Evolutionary conservation across 768 basidiomycete species (phyloP), one percentile per base, ranked within the genome.

Genomic region (Amylocystis lapponica): DNA sequence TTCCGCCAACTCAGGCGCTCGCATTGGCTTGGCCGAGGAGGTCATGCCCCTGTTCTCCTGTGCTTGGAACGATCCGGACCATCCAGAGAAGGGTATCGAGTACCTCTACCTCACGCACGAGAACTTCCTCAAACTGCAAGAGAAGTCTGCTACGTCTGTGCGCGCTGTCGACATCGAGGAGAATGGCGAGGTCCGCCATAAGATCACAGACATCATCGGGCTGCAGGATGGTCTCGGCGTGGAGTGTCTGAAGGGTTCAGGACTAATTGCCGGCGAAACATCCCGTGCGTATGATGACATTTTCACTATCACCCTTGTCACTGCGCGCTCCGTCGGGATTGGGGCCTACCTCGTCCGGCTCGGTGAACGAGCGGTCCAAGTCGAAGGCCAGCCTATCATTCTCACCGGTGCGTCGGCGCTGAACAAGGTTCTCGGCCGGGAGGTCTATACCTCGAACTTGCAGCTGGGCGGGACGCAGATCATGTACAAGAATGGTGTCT

Each of bases 401-500:
- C 79, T 99, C 48, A 99, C 96, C 12, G 96, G 96, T 54, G 95
- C 95, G 21, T 81, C 81, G 6, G 96, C 96, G 4, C 78, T 99
- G 52, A 99, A 98, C 78, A 98, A 99, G 68, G 96, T 99, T 5
- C 81, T 99, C 32, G 96, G 96, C 48, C 87, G 96, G 37, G 96
- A 98, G 64, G 96, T 99, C 35, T 98, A 99, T 64, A 97, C 96
- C 8, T 96, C 93, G 42, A 98, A 98, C 65, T 66, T 99, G 54
- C 96, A 98, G 64, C 87, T 99, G 47, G 96, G 96, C 50, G 96
- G 96, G 42, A 98, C 96, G n/a, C 96, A 99, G 60, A 98, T 99
- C 72, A 98, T 99, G 96, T 88, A 92, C 80, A 97, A 97, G 80
- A 99, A 99, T 60, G 96, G 96, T 66, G 89, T 98, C 43, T 96